Conservation (phyloP, 2,329 filamentous ascomycete species). For the Clonostachys rhizophaga region DNA sequence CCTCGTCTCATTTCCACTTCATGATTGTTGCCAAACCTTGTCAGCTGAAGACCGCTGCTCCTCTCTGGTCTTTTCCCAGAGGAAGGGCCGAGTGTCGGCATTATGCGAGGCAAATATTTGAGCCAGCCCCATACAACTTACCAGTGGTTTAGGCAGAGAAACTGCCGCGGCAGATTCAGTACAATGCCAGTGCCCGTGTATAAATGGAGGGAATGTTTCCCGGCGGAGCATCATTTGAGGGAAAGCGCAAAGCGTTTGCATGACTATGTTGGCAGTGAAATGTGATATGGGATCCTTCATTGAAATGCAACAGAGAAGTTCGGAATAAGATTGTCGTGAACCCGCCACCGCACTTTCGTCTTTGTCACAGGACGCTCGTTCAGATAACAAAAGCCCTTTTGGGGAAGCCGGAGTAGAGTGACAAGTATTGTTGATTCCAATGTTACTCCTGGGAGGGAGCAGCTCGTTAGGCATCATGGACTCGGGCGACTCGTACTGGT, state of each 20-base stretch:
- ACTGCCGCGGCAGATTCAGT: background rate
- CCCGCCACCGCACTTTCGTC: no score
- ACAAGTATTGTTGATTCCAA: no score
- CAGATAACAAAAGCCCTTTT: no score
- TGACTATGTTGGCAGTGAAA: conserved; percentile 12
- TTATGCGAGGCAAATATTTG: conserved; percentile 14
- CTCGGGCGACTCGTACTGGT: no score
- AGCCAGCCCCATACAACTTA: conserved; percentile 15
- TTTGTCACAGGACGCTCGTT: no score
- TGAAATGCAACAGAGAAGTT: no score
- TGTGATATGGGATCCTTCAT: conserved; percentile 1
- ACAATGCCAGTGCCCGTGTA: conserved; percentile 17
- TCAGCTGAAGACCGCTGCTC: conserved; percentile 7
- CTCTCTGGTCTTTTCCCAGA: conserved; percentile 19
- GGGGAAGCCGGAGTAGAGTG: no score
- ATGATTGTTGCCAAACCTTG: background rate
- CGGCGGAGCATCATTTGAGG: conserved; percentile 22
- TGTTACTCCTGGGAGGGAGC: no score
- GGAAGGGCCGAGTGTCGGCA: conserved; percentile 11
- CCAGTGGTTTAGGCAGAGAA: conserved; percentile 11
- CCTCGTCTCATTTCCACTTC: background rate
- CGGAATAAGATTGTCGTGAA: no score
- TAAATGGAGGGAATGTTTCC: conserved; percentile 20
- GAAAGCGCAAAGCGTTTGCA: conserved; percentile 15
- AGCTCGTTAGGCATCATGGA: no score